Evolutionary conservation across 208 protist species (phyloP).

Genomic region (Leishmania guyanensis): DNA sequence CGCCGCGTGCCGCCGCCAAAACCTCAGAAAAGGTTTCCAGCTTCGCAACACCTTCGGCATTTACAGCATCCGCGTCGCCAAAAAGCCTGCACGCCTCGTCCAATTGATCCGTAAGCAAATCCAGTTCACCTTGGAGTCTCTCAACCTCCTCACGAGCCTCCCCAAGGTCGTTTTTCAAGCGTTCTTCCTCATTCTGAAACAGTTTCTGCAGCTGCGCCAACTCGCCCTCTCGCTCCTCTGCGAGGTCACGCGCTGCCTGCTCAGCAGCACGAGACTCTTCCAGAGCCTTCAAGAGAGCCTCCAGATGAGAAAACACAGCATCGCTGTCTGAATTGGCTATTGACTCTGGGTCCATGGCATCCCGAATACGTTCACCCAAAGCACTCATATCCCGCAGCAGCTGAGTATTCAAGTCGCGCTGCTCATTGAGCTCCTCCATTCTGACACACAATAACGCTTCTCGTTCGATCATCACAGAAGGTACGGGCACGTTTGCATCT

Average conservation of each 20-base stretch:
- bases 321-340: slow-evolving; percentile 2
- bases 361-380: slow-evolving; percentile 29
- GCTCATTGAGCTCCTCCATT: slow-evolving; percentile 36
- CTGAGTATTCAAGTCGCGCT: slow-evolving; percentile 27
- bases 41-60: slow-evolving; percentile 34
- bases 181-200: slow-evolving; percentile 26
- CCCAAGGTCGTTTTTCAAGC: slow-evolving; percentile 29
- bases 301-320: slow-evolving; percentile 35
- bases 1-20: slow-evolving; percentile 21
- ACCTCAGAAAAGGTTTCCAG: slow-evolving; percentile 38
- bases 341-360: slow-evolving; percentile 17
- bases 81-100: slow-evolving; percentile 40
- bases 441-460: slow-evolving; percentile 40
- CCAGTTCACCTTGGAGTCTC: slow-evolving; percentile 39
- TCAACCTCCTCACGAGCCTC: slow-evolving; percentile 27
- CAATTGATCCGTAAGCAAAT: slow-evolving; percentile 38
- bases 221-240: slow-evolving; percentile 22
- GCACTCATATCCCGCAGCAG: slow-evolving; percentile 24
- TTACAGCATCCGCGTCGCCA: slow-evolving; percentile 29
- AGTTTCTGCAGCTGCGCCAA: slow-evolving; percentile 23
- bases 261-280: slow-evolving; percentile 16
- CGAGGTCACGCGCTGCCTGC: slow-evolving; percentile 10
- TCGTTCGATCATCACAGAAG: slow-evolving; percentile 2
- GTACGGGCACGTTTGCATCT: slow-evolving; percentile 5
- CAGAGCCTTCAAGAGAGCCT: slow-evolving; percentile 37